Conservation (phyloP, 2,329 filamentous ascomycete genomes). For the Fusarium metavorans region DNA sequence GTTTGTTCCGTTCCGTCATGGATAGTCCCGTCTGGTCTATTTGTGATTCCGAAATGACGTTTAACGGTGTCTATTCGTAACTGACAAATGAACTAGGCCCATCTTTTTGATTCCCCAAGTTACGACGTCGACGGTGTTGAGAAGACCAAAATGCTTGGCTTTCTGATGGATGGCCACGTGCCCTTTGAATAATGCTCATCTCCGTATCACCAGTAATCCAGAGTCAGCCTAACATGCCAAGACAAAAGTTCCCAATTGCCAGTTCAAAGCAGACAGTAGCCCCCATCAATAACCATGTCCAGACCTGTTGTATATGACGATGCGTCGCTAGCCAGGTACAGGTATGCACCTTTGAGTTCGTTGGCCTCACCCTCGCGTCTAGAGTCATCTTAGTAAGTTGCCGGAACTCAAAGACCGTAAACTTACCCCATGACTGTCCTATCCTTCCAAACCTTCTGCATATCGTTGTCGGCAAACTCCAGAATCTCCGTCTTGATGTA, state of each 20-base stretch:
- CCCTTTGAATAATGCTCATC: not conserved
- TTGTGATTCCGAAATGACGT: not conserved
- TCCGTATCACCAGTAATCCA: not conserved
- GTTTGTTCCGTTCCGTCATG: not conserved
- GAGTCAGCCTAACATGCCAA: not conserved
- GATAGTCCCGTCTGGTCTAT: not conserved
- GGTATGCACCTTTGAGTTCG: constrained; percentile 85
- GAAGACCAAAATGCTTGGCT: not conserved
- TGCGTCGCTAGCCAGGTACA: constrained; percentile 85
- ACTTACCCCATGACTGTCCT: constrained; percentile 82
- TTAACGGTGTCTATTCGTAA: constrained; percentile 1
- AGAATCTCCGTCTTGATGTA: constrained; percentile 82
- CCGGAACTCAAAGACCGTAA: not conserved
- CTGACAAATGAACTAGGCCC: not conserved
- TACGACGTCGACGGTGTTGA: not conserved
- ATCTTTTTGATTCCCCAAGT: constrained; percentile 7
- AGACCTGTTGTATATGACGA: constrained; percentile 84
- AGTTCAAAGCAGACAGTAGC: constrained; percentile 68
- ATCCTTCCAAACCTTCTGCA: constrained; percentile 78
- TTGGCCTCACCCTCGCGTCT: constrained; percentile 77
- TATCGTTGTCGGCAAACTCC: constrained; percentile 72
- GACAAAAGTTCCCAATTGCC: not conserved
- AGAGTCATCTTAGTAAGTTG: constrained; percentile 24
- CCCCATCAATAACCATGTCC: constrained; percentile 81
- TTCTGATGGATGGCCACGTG: not conserved